A percentile compares a stretch with the other conserved stretches of the same genome.
phyloP scores from a whole-genome alignment of 257 asterid genomes.

The Jaltomata sinuosa region DNA sequence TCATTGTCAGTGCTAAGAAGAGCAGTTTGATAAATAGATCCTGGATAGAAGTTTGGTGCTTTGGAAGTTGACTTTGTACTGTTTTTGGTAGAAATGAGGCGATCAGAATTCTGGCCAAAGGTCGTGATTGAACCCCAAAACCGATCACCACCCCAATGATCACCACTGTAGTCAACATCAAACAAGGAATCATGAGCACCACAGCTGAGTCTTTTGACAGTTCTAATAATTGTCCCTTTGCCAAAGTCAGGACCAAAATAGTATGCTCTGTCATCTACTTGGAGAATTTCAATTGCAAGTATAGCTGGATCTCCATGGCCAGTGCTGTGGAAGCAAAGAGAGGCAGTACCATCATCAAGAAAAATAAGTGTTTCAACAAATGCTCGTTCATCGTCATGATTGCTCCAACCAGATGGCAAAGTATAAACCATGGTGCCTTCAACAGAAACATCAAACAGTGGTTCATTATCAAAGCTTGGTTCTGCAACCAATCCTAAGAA shows the following conservation, averaged over 20 bases:
- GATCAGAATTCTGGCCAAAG: constrained; percentile 49
- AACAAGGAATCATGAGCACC: constrained; percentile 50
- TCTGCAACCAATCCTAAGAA: constrained; percentile 67
- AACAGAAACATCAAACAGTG: constrained; percentile 77
- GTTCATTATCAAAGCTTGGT: constrained; percentile 73
- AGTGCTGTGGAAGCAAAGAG: constrained; percentile 94
- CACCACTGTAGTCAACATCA: constrained; percentile 71
- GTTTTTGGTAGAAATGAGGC: constrained; percentile 23
- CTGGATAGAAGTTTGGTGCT: constrained; percentile 87
- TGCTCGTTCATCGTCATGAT: constrained; percentile 67
- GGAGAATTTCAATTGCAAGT: constrained; percentile 88
- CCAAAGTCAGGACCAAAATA: constrained; percentile 65
- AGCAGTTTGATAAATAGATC: constrained; percentile 74
- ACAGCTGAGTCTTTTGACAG: constrained; percentile 64
- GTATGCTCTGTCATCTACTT: constrained; percentile 68
- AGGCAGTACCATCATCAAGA: constrained; percentile 79
- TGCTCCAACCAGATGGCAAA: constrained; percentile 94
- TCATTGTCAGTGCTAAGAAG: constrained; percentile 45
- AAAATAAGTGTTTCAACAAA: constrained; percentile 69
- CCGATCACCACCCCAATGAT: constrained; percentile 93
- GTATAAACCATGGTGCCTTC: constrained; percentile 89
- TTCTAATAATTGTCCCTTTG: constrained; percentile 74
- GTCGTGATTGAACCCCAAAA: constrained; percentile 63
- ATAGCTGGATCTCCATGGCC: constrained; percentile 96
- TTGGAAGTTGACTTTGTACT: constrained; percentile 40